These are phyloP conservation scores for Lumnitzera racemosa DNA, from an alignment of 345 rosid genomes.

Conservation along the genomic window DNA sequence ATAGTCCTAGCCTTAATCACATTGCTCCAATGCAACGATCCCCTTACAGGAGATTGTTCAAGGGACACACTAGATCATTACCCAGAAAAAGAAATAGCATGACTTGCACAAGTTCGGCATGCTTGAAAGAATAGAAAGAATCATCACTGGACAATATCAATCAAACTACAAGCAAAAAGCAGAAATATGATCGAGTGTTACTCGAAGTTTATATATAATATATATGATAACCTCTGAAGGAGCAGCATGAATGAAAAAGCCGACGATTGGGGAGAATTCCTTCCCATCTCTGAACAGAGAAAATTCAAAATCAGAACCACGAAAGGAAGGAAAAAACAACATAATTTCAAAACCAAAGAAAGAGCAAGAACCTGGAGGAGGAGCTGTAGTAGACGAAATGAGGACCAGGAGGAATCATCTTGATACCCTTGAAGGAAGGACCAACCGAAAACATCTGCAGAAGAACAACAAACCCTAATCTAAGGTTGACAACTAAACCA, in stretches of 20 bases:
- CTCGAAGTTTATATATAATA: slow-evolving; percentile 7
- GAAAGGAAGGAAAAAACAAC: too few species aligned
- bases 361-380: slow-evolving; percentile 41
- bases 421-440: slow-evolving; percentile 73
- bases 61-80: too few species aligned
- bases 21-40: too few species aligned
- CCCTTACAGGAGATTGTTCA: too few species aligned
- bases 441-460: slow-evolving; percentile 66
- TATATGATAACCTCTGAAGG: slow-evolving; percentile 41
- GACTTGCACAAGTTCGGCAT: too few species aligned
- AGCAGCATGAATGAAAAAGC: slow-evolving; percentile 60
- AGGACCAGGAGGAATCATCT: slow-evolving; percentile 94
- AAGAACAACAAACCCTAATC: not conserved
- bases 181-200: not conserved
- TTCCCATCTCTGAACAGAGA: slow-evolving; percentile 52
- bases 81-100: too few species aligned
- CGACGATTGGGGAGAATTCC: slow-evolving; percentile 76
- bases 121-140: too few species aligned
- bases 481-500: not conserved
- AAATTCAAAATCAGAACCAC: not conserved
- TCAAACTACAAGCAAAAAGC: not conserved
- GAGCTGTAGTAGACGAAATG: slow-evolving; percentile 82
- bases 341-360: not conserved
- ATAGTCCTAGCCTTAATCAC: too few species aligned
- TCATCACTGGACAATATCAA: too few species aligned